Evolutionary conservation across 2,329 filamentous ascomycete species (phyloP).

Genomic region (Akanthomyces muscarius): DNA sequence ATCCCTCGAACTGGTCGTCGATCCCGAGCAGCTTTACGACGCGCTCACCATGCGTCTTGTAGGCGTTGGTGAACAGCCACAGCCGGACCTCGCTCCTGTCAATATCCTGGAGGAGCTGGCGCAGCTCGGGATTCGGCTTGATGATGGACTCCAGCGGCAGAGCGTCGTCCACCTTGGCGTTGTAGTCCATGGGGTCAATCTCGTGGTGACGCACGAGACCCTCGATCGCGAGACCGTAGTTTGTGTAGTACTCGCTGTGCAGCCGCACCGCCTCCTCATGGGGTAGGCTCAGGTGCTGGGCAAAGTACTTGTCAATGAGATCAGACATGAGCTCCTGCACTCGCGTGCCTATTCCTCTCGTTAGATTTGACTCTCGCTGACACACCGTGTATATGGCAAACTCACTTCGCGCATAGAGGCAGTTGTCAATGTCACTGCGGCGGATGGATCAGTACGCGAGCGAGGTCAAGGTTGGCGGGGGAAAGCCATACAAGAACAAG

Average conservation of each 20-base stretch:
- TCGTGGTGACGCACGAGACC: slow-evolving; percentile 90
- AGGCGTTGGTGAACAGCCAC: slow-evolving; percentile 97
- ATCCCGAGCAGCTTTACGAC: slow-evolving; percentile 78
- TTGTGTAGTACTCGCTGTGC: slow-evolving; percentile 89
- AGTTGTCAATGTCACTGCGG: slow-evolving; percentile 94
- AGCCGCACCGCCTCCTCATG: slow-evolving; percentile 77
- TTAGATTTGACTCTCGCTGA: slow-evolving; percentile 3
- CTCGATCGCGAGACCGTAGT: slow-evolving; percentile 96
- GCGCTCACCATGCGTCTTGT: slow-evolving; percentile 78
- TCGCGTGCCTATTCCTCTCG: slow-evolving; percentile 54
- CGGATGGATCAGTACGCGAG: background rate
- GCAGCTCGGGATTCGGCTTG: slow-evolving; percentile 69
- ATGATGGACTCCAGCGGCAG: slow-evolving; percentile 83
- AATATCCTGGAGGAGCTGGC: slow-evolving; percentile 73
- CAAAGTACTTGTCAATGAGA: slow-evolving; percentile 66
- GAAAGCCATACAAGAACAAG: slow-evolving; percentile 38
- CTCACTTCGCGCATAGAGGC: slow-evolving; percentile 84
- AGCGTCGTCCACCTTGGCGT: slow-evolving; percentile 89
- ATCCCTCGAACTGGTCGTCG: slow-evolving; percentile 87
- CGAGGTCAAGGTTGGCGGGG: background rate
- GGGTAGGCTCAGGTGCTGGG: slow-evolving; percentile 67
- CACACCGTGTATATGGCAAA: slow-evolving; percentile 6
- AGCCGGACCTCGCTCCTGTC: slow-evolving; percentile 78
- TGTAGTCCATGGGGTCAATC: slow-evolving; percentile 93
- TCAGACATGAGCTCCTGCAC: slow-evolving; percentile 86